phyloP scores from a whole-genome alignment of 148 eudicot species.

The Camellia lanceoleosa region DNA sequence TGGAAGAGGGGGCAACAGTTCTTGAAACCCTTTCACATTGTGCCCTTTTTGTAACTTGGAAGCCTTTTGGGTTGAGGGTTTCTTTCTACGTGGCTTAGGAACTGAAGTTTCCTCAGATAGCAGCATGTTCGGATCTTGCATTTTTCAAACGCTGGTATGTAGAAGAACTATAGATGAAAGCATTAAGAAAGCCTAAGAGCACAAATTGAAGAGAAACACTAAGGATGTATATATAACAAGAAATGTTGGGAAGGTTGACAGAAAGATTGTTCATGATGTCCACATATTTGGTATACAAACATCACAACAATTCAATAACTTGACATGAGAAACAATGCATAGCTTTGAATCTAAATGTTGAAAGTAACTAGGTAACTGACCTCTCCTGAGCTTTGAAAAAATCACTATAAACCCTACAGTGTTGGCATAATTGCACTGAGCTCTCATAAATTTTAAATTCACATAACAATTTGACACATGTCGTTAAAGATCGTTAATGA shows the following conservation, averaged over 20 bases:
- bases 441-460: too few species aligned
- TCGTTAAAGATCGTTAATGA: too few species aligned
- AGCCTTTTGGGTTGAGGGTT: conserved; percentile 35
- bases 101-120: conserved; percentile 24
- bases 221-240: not conserved
- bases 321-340: too few species aligned
- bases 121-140: conserved; percentile 58
- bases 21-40: conserved; percentile 38
- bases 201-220: not conserved
- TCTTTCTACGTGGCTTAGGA: conserved; percentile 52
- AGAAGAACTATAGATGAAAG: not conserved
- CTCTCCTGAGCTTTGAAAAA: too few species aligned
- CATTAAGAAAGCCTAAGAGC: not conserved
- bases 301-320: too few species aligned
- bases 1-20: conserved; percentile 24
- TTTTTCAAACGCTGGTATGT: conserved; percentile 8
- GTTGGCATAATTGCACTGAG: too few species aligned
- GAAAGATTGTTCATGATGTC: too few species aligned
- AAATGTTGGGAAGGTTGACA: not conserved
- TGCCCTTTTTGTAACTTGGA: conserved; percentile 39
- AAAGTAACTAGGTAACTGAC: too few species aligned
- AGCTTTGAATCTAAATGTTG: too few species aligned
- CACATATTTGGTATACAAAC: too few species aligned
- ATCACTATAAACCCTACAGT: too few species aligned
- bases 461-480: too few species aligned